phyloP scores from a whole-genome alignment of 805 yeast species.

The Hanseniaspora guilliermondii region DNA sequence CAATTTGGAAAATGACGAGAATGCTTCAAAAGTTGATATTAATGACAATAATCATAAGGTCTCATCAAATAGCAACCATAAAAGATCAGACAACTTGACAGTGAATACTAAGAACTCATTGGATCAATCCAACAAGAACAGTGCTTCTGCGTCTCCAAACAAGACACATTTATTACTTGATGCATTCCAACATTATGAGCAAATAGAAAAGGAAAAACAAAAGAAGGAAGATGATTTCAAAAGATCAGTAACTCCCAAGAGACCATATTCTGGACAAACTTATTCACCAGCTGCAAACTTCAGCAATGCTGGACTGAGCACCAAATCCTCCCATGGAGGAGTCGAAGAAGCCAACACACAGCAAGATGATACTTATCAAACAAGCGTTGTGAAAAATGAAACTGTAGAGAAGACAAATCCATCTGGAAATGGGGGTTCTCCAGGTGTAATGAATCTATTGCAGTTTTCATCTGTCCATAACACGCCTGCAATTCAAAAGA shows the following conservation, averaged over 20 bases:
- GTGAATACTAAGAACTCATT: neutral
- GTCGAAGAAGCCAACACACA: conserved; percentile 9
- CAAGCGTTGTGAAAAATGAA: conserved; percentile 11
- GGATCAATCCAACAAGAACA: neutral
- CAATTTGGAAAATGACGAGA: neutral
- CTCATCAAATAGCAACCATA: neutral
- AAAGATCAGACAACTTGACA: neutral
- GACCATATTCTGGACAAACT: neutral
- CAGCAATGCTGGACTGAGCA: conserved; percentile 3
- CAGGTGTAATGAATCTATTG: conserved; percentile 88
- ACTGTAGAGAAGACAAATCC: conserved; percentile 17
- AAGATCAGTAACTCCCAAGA: conserved; percentile 2
- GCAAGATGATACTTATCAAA: conserved; percentile 15
- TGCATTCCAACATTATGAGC: conserved; percentile 13
- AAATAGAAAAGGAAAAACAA: conserved; percentile 6
- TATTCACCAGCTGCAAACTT: neutral
- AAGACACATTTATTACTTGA: conserved; percentile 8
- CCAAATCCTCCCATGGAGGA: conserved; percentile 11
- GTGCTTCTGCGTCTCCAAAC: conserved; percentile 8
- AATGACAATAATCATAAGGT: neutral
- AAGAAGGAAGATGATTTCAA: neutral
- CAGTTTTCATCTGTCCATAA: conserved; percentile 47
- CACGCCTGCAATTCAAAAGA: conserved; percentile 22
- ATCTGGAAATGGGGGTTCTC: conserved; percentile 37
- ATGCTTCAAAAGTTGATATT: neutral